Evolutionary conservation across 352 stramenopile species (phyloP).

Genomic region (Globisporangium irregulare): DNA sequence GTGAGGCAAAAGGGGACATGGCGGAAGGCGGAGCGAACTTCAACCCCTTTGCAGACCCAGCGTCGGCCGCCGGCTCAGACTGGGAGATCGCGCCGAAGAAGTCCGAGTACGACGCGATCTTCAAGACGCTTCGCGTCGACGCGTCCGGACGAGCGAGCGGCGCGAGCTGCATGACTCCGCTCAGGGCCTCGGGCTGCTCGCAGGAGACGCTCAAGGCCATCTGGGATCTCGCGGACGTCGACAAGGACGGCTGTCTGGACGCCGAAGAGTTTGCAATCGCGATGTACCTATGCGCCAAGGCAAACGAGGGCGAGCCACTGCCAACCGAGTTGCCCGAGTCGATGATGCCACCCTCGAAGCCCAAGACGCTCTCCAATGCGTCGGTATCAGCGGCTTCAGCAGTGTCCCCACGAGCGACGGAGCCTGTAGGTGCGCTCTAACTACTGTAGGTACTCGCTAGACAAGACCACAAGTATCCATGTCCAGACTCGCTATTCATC

Average conservation of each 20-base stretch:
- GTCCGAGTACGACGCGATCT: conserved; percentile 79
- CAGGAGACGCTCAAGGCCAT: conserved; percentile 79
- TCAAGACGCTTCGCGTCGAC: conserved; percentile 66
- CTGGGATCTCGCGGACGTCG: conserved; percentile 89
- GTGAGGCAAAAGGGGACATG: conserved; percentile 18
- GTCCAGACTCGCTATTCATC: neutral
- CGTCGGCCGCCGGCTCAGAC: conserved; percentile 20
- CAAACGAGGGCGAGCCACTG: conserved; percentile 69
- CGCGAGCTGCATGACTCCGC: conserved; percentile 73
- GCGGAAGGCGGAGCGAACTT: conserved; percentile 12
- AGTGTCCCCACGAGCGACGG: conserved; percentile 4
- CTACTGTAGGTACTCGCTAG: neutral
- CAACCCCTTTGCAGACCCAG: conserved; percentile 34
- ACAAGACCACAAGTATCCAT: neutral
- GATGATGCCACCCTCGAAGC: conserved; percentile 59
- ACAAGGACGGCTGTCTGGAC: conserved; percentile 88
- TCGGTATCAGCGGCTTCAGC: neutral
- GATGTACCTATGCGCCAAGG: conserved; percentile 83
- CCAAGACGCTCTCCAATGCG: conserved; percentile 11
- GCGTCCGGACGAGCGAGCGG: conserved; percentile 50
- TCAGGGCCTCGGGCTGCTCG: conserved; percentile 60
- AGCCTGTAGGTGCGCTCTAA: conserved; percentile 1
- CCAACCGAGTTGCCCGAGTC: conserved; percentile 51
- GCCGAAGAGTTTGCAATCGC: conserved; percentile 89
- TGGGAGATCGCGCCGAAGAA: conserved; percentile 79